These are phyloP conservation scores for Penicillium salamii DNA, from an alignment of 495 filamentous ascomycete genomes.

Conservation along the genomic window DNA sequence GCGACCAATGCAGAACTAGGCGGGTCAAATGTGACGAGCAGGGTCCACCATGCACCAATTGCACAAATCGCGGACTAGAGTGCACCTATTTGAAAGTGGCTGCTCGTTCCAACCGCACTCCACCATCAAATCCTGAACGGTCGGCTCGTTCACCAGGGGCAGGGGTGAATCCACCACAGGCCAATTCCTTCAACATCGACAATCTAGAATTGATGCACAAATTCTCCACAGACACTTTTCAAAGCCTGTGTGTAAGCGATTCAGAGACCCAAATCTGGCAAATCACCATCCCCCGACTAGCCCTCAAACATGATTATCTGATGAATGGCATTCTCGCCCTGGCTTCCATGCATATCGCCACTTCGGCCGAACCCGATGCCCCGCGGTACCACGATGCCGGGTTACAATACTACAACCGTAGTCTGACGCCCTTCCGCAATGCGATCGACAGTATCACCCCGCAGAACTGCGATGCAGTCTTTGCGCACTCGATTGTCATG, in stretches of 20 bases:
- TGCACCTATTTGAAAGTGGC: slow-evolving; percentile 31
- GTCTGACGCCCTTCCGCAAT: slow-evolving; percentile 39
- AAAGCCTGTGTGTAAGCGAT: slow-evolving; percentile 20
- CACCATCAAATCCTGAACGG: neutral
- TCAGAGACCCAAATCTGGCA: slow-evolving; percentile 25
- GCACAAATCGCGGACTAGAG: slow-evolving; percentile 26
- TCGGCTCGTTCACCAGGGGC: neutral
- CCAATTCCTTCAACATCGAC: slow-evolving; percentile 8
- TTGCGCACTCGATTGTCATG: slow-evolving; percentile 47
- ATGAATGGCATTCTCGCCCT: slow-evolving; percentile 52
- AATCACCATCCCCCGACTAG: slow-evolving; percentile 38
- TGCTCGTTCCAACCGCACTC: neutral
- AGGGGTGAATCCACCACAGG: neutral
- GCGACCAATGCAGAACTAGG: slow-evolving; percentile 52
- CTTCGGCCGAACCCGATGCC: slow-evolving; percentile 22
- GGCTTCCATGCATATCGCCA: slow-evolving; percentile 50
- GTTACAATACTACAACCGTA: slow-evolving; percentile 43
- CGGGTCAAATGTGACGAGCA: slow-evolving; percentile 49
- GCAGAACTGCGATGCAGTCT: slow-evolving; percentile 43
- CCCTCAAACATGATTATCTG: slow-evolving; percentile 44
- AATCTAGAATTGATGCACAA: slow-evolving; percentile 28
- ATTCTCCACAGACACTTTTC: slow-evolving; percentile 22
- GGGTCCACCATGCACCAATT: slow-evolving; percentile 37
- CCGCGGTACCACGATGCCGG: slow-evolving; percentile 39
- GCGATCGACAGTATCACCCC: slow-evolving; percentile 39